Percentiles rank a stretch among this genome's conserved stretches.
phyloP scores from a whole-genome alignment of 1,284 basidiomycete genomes.

The Sporisorium reilianum region DNA sequence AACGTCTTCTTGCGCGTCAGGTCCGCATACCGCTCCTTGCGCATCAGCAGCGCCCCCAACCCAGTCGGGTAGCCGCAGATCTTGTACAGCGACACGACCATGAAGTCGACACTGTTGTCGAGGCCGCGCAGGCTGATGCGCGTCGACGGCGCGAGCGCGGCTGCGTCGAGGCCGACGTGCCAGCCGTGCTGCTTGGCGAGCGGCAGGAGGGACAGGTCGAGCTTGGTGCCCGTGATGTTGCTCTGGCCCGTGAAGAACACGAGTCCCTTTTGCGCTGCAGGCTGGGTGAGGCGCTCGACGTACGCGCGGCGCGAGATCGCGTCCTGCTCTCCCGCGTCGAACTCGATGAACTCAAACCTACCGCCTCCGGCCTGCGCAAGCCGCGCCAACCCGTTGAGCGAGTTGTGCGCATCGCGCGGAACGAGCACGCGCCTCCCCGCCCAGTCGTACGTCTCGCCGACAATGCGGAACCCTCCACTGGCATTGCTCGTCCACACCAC shows the following conservation, averaged over 20 bases:
- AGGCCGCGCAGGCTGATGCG: constrained; percentile 6
- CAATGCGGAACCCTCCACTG: constrained; percentile 19
- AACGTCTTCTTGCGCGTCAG: constrained; percentile 22
- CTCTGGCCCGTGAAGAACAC: constrained; percentile 38
- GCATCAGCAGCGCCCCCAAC: constrained; percentile 19
- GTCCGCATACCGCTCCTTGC: constrained; percentile 15
- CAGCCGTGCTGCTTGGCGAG: constrained; percentile 4
- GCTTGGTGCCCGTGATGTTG: constrained; percentile 35
- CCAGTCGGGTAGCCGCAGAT: constrained; percentile 40
- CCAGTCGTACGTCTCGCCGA: constrained; percentile 34
- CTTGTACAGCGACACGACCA: constrained; percentile 38
- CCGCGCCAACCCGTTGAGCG: constrained; percentile 23
- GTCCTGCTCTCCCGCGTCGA: constrained; percentile 10
- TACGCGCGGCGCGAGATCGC: constrained; percentile 10
- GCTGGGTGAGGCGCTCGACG: background rate
- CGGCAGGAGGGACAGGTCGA: constrained; percentile 10
- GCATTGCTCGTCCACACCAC: constrained; percentile 41
- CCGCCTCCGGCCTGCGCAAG: constrained; percentile 9
- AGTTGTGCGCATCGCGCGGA: constrained; percentile 40
- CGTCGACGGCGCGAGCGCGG: constrained; percentile 28
- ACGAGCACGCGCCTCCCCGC: constrained; percentile 7
- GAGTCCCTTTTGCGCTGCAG: constrained; percentile 7
- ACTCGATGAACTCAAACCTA: constrained; percentile 19
- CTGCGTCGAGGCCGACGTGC: constrained; percentile 34
- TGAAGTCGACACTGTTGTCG: constrained; percentile 19